Percentiles rank a stretch among this genome's conserved stretches.
Conservation (phyloP, 108 stramenopile species). For the Conticribra weissflogii region DNA sequence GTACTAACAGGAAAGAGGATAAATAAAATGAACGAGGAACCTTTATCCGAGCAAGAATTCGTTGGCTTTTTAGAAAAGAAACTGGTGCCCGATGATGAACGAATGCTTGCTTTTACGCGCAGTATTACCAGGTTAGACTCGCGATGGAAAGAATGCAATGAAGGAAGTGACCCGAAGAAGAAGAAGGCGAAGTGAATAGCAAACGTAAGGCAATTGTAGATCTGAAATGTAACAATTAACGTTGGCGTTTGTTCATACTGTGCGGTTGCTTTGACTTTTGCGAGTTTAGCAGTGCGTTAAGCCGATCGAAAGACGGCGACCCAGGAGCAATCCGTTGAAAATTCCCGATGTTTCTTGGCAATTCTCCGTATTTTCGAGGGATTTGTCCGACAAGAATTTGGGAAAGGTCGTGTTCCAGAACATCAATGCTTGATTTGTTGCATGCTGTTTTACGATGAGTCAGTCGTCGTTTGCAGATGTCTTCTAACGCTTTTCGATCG, state of each 20-base stretch:
- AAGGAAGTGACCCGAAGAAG: constrained; percentile 31
- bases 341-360: constrained; percentile 28
- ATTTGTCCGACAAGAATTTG: constrained; percentile 26
- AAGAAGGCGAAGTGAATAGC: constrained; percentile 35
- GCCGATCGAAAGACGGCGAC: not conserved
- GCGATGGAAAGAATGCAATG: constrained; percentile 47
- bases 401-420: constrained; percentile 41
- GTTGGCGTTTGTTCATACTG: too few relatives aligned
- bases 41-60: constrained; percentile 56
- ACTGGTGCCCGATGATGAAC: constrained; percentile 20
- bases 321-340: constrained; percentile 24
- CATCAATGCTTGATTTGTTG: constrained; percentile 19
- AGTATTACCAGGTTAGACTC: constrained; percentile 61
- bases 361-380: constrained; percentile 45
- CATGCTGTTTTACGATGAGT: constrained; percentile 39
- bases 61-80: constrained; percentile 24
- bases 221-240: too few relatives aligned
- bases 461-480: constrained; percentile 42
- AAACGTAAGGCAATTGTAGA: too few relatives aligned
- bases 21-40: constrained; percentile 40
- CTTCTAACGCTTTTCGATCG: constrained; percentile 32
- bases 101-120: constrained; percentile 59
- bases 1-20: constrained; percentile 63
- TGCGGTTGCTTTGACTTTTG: too few relatives aligned
- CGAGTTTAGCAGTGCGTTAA: too few relatives aligned